phyloP scores from a whole-genome alignment of 192 early-diverging fungal genomes.

The Backusella sp. region DNA sequence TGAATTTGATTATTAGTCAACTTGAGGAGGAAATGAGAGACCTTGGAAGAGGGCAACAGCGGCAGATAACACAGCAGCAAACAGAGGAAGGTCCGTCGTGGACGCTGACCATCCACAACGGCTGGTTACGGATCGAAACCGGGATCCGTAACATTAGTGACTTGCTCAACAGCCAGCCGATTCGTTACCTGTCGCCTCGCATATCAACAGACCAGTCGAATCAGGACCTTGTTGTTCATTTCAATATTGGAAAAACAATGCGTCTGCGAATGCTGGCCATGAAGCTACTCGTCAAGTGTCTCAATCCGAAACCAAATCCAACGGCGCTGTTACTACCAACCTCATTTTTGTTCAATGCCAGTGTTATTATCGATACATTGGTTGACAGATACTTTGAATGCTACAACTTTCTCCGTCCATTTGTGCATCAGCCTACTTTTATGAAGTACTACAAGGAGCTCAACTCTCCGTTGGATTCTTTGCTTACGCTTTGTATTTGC shows the following conservation, averaged over 20 bases:
- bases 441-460: not conserved
- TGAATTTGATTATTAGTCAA: not conserved
- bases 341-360: not conserved
- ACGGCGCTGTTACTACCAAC: not conserved
- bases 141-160: not conserved
- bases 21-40: not conserved
- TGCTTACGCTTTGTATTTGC: not conserved
- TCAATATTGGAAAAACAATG: not conserved
- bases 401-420: not conserved
- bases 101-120: not conserved
- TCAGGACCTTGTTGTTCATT: not conserved
- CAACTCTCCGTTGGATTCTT: not conserved
- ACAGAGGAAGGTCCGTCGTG: not conserved
- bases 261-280: not conserved
- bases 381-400: not conserved
- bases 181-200: not conserved
- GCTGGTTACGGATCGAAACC: not conserved
- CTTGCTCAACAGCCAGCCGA: not conserved
- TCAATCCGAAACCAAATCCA: not conserved
- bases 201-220: not conserved
- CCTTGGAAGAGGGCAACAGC: not conserved
- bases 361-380: not conserved
- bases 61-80: not conserved
- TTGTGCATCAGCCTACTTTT: not conserved
- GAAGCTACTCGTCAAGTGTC: not conserved